Base-by-base conservation (phyloP, 192 early-diverging fungal genomes). In the Dissophora globulifera region DNA sequence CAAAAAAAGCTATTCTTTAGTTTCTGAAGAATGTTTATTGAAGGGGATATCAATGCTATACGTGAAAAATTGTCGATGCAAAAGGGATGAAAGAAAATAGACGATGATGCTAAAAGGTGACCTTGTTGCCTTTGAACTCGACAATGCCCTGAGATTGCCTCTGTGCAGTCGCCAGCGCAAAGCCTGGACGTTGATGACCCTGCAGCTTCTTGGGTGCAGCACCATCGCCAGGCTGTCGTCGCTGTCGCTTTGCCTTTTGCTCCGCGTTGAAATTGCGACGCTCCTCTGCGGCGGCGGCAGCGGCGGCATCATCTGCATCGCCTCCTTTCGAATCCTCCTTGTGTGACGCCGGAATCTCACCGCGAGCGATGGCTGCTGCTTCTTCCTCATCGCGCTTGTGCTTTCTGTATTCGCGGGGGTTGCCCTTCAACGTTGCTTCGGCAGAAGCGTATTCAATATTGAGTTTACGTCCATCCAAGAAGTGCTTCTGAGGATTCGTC, bases 401-500 rank as follows among this genome's bases (percentile, higher is more conserved):
- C 50, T 82, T 78, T 48, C 84, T 74, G 56, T 80, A 81, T 48
- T 89, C 79, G 78, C 90, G 89, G 9, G 90, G 90, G 30, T 83
- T 84, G 7, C 86, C 88, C 60, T 87, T 86, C 57, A 82, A 79
- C 3, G 90, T 89, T 1, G 91, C 91, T 10, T 86, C 85, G 23
- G 83, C 86, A 33, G 85, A 83, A 15, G 87, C 91, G 74, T 89
- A 92, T 69, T 92, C 90, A 23, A 92, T 79, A 40, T 88, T 84
- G 4, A 84, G 45, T 26, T 84, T 84, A 16, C 89, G 84, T 17
- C 83, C 84, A 45, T 83, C 84, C 48, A 92, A 75, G 43, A 75
- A 78, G 46, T 84, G 82, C 17, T 82, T 82, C 20, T 87, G 78
- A 3, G 82, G 78, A 17, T 86, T 79, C 58, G 82, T 84, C 62